phyloP scores from a whole-genome alignment of 179 eudicot genomes.

The Corrigiola litoralis region DNA sequence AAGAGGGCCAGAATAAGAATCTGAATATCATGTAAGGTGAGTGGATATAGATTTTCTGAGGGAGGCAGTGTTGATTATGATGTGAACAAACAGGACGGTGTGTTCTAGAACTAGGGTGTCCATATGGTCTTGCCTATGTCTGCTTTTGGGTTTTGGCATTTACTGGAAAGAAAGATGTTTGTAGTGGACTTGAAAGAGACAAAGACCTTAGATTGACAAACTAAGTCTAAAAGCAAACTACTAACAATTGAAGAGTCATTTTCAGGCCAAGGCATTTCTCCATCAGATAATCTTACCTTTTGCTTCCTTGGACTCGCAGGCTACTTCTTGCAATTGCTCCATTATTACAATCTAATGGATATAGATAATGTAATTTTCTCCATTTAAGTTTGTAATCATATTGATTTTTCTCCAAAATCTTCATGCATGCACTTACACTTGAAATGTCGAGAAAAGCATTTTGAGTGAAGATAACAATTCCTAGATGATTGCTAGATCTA shows the following conservation, averaged over 20 bases:
- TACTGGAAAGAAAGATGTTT: background rate
- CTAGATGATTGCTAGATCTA: no score
- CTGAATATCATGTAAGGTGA: background rate
- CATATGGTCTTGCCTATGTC: background rate
- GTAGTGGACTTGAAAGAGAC: constrained; percentile 2
- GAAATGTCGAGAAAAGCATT: no score
- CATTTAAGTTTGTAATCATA: no score
- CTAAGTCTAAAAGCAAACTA: background rate
- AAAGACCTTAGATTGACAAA: constrained; percentile 6
- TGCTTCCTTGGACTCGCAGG: no score
- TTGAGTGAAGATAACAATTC: no score
- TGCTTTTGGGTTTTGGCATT: constrained; percentile 9
- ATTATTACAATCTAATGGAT: no score
- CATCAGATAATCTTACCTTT: background rate
- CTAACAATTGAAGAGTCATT: background rate
- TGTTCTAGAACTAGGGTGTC: constrained; percentile 3
- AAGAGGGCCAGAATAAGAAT: background rate
- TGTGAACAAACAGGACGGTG: background rate
- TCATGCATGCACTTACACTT: no score
- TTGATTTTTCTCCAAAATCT: no score
- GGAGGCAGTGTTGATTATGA: background rate
- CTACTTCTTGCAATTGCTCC: no score
- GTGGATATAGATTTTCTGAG: background rate
- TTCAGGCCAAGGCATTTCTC: background rate
- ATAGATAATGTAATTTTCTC: no score